These are phyloP conservation scores for Pichia ethanolica DNA, from an alignment of 805 yeast genomes.

Conservation along the genomic window DNA sequence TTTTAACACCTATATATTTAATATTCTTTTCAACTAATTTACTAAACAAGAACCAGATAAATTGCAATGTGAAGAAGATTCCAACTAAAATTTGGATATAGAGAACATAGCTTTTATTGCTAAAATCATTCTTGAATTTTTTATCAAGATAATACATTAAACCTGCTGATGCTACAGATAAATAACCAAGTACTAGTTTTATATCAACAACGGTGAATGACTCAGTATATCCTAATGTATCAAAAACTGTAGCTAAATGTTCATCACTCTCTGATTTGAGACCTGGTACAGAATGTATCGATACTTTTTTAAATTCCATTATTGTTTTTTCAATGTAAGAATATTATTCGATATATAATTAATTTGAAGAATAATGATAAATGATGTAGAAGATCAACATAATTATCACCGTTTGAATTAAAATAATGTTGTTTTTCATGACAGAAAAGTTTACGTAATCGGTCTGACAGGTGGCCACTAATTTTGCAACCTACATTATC, in stretches of 20 bases:
- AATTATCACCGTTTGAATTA: too few relatives aligned
- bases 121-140: conserved; percentile 35
- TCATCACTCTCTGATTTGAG: conserved; percentile 46
- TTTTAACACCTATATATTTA: conserved; percentile 39
- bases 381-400: too few relatives aligned
- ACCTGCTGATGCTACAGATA: conserved; percentile 40
- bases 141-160: conserved; percentile 42
- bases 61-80: conserved; percentile 32
- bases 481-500: too few relatives aligned
- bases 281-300: conserved; percentile 37
- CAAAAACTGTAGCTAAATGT: conserved; percentile 33
- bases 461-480: too few relatives aligned
- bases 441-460: too few relatives aligned
- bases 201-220: conserved; percentile 38
- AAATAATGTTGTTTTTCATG: too few relatives aligned
- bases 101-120: conserved; percentile 29
- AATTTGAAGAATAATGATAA: too few relatives aligned
- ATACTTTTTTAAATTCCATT: conserved; percentile 21
- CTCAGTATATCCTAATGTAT: conserved; percentile 40
- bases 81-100: conserved; percentile 31
- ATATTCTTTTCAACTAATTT: conserved; percentile 34
- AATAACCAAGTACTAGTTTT: conserved; percentile 42
- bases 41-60: conserved; percentile 29
- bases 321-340: neutral
- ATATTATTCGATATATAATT: too few relatives aligned